Conservation (phyloP, 2,329 filamentous ascomycete genomes). For the Aspergillus udagawae region DNA sequence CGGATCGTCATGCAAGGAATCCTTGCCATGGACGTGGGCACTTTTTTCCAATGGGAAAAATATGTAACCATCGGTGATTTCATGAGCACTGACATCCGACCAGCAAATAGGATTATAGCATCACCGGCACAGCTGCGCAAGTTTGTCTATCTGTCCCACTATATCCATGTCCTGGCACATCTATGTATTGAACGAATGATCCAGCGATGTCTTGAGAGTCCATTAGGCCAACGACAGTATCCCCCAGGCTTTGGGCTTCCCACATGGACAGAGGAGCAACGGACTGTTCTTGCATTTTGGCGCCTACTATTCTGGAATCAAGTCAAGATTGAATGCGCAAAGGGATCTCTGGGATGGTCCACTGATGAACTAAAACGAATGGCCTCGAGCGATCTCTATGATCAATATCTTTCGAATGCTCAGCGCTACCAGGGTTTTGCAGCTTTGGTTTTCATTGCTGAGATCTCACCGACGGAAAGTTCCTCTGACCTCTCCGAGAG, state of each 20-base stretch:
- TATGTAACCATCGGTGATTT: not conserved
- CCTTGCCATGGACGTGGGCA: not conserved
- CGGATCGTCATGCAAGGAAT: not conserved
- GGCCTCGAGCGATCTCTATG: not conserved
- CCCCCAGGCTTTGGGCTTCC: not conserved
- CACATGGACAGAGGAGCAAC: conserved; percentile 4
- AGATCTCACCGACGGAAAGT: not conserved
- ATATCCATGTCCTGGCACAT: not conserved
- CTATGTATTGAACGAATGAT: not conserved
- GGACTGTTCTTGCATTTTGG: not conserved
- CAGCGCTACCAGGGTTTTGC: not conserved
- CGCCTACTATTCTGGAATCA: not conserved
- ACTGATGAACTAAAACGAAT: not conserved
- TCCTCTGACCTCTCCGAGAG: not conserved
- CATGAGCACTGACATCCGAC: not conserved
- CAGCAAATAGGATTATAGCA: not conserved
- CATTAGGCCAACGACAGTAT: not conserved
- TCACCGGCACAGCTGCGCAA: not conserved
- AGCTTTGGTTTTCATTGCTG: not conserved
- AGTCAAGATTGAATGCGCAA: not conserved
- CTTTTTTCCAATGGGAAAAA: not conserved
- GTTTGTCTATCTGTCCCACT: not conserved
- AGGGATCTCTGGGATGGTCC: not conserved
- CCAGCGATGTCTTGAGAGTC: not conserved
- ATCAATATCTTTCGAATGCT: not conserved